Conservation (phyloP, 1,284 basidiomycete genomes). For the Hypsizygus ulmarius region DNA sequence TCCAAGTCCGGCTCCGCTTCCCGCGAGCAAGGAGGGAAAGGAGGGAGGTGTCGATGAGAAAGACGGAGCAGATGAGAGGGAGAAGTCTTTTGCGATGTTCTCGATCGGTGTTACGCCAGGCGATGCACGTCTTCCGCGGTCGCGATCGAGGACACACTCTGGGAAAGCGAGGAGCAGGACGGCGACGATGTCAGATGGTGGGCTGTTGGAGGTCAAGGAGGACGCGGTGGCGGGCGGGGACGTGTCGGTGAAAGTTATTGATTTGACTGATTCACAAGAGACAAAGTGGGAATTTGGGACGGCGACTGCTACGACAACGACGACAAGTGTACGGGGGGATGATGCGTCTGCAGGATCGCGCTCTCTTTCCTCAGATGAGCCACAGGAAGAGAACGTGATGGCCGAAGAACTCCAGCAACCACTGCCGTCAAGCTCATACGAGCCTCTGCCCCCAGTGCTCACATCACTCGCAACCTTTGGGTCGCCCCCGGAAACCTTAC, state of each 20-base stretch:
- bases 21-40: slow-evolving; percentile 1
- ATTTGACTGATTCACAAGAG: slow-evolving; percentile 32
- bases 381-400: slow-evolving; percentile 11
- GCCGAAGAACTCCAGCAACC: background rate
- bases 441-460: slow-evolving; percentile 10
- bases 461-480: slow-evolving; percentile 12
- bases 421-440: background rate
- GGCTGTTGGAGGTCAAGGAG: slow-evolving; percentile 13
- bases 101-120: slow-evolving; percentile 45
- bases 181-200: slow-evolving; percentile 9
- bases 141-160: slow-evolving; percentile 23
- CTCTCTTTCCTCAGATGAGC: background rate
- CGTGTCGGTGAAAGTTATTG: slow-evolving; percentile 28
- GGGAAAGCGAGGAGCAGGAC: slow-evolving; percentile 15
- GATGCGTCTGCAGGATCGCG: background rate
- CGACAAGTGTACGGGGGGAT: background rate
- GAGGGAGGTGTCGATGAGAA: slow-evolving; percentile 17
- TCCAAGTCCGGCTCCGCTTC: slow-evolving; percentile 26
- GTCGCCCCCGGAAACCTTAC: background rate
- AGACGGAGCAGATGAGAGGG: slow-evolving; percentile 4
- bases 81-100: slow-evolving; percentile 37
- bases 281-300: slow-evolving; percentile 61
- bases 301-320: slow-evolving; percentile 21
- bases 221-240: slow-evolving; percentile 1
- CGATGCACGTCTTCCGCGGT: slow-evolving; percentile 36